Evolutionary conservation across 2,329 filamentous ascomycete genomes (phyloP).

Genomic region (Exophiala alcalophila): DNA sequence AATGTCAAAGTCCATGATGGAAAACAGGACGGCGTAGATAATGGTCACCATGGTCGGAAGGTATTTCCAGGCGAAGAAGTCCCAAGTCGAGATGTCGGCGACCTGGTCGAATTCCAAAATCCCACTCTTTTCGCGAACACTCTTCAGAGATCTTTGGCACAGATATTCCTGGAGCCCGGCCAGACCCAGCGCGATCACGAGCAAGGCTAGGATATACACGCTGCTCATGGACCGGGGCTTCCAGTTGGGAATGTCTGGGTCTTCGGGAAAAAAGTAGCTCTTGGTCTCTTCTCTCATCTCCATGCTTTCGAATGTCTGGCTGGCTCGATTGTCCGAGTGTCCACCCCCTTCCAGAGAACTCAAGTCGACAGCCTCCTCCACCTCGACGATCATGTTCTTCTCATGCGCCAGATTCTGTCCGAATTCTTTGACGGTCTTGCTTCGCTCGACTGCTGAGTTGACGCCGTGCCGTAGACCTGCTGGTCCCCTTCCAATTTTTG

Average conservation of each 20-base stretch:
- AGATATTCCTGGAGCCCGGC: slow-evolving; percentile 37
- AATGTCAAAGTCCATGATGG: slow-evolving; percentile 51
- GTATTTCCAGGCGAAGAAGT: slow-evolving; percentile 42
- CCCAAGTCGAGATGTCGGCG: slow-evolving; percentile 30
- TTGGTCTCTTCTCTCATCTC: slow-evolving; percentile 27
- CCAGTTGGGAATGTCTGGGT: slow-evolving; percentile 38
- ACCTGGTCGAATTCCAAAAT: slow-evolving; percentile 34
- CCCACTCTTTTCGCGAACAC: slow-evolving; percentile 37
- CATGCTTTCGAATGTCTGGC: slow-evolving; percentile 15
- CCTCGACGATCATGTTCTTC: slow-evolving; percentile 44
- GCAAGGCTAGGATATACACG: slow-evolving; percentile 34
- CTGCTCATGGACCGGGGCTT: slow-evolving; percentile 37
- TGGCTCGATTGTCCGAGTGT: slow-evolving; percentile 14
- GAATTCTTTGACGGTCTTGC: slow-evolving; percentile 34
- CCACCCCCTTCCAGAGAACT: slow-evolving; percentile 40
- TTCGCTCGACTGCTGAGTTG: slow-evolving; percentile 20
- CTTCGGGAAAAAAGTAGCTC: slow-evolving; percentile 36
- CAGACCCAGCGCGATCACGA: slow-evolving; percentile 33
- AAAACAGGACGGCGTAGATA: slow-evolving; percentile 49
- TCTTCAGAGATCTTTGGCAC: slow-evolving; percentile 36
- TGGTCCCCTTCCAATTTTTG: slow-evolving; percentile 14
- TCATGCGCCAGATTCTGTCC: slow-evolving; percentile 45
- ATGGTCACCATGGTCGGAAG: slow-evolving; percentile 48
- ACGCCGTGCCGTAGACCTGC: slow-evolving; percentile 1
- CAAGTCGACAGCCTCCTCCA: slow-evolving; percentile 44